These are phyloP conservation scores for Erodium chrysanthum DNA, from an alignment of 441 rosid genomes.

Conservation along the genomic window DNA sequence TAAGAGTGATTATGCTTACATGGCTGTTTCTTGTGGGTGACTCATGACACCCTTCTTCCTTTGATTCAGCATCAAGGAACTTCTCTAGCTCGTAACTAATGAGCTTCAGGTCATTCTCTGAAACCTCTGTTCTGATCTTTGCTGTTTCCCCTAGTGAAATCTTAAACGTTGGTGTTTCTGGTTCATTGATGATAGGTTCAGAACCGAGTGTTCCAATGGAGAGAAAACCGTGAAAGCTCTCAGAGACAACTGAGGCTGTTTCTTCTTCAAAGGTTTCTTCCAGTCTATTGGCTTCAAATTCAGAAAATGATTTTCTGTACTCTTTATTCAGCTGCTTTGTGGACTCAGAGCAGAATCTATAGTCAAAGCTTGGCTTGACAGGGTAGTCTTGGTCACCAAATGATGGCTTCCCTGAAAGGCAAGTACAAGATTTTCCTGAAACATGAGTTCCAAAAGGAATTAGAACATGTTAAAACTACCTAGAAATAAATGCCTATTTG, in stretches of 20 bases:
- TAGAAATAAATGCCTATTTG: conserved; percentile 10
- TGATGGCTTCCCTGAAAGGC: conserved; percentile 42
- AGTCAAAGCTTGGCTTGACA: conserved; percentile 33
- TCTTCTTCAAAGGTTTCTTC: conserved; percentile 28
- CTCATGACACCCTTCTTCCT: conserved; percentile 46
- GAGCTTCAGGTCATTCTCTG: conserved; percentile 53
- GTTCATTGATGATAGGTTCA: conserved; percentile 39
- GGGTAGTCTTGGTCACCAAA: conserved; percentile 37
- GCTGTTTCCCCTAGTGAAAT: conserved; percentile 34
- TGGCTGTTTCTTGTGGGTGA: conserved; percentile 56
- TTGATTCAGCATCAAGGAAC: conserved; percentile 71
- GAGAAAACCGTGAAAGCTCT: conserved; percentile 69
- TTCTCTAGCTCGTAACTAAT: conserved; percentile 57
- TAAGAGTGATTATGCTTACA: conserved; percentile 47
- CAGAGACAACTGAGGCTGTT: conserved; percentile 31
- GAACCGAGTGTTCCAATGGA: conserved; percentile 83
- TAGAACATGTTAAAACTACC: conserved; percentile 11
- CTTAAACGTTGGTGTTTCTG: conserved; percentile 62
- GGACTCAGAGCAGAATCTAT: conserved; percentile 28
- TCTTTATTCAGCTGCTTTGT: conserved; percentile 27
- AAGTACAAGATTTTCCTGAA: conserved; percentile 51
- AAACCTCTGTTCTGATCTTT: conserved; percentile 36
- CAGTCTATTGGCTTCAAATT: conserved; percentile 22
- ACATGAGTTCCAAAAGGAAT: conserved; percentile 19
- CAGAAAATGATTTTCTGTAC: conserved; percentile 32